Base-by-base conservation (phyloP, 2,329 filamentous ascomycete genomes). In the Acephala macrosclerotiorum region DNA sequence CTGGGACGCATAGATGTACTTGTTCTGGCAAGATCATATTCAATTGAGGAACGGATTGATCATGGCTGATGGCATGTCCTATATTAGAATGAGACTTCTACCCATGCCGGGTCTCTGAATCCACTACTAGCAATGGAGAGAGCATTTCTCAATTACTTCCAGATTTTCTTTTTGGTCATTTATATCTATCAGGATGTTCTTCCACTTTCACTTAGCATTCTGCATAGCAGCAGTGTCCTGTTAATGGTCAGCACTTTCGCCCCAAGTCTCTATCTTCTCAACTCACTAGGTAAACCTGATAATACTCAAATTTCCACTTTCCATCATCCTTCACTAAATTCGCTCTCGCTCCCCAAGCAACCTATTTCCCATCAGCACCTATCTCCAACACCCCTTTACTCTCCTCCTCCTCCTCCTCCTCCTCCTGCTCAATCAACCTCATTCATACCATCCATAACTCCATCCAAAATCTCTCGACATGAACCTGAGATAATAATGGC, bases 281-380 rank as follows among this genome's bases (percentile, higher is more conserved):
- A 67, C 71, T 71, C 47, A 73, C 72, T 61, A 68, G 55, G 66
- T 75, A 75, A 25, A 75, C 73, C 60, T 75, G 74, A 67, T 75
- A 75, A 42, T 70, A 74, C 1, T 57, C 58, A 65, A 75, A 65
- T 55, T 73, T 75, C 74, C 73, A 75, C 25, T 65, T 61, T 47
- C 64, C 72, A 14, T 58, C 65, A 42, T 71, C 68, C 55, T 74
- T 69, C 7, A 72, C 69, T 63, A 75, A 51, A 18, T 70, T 70
- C 20, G 72, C 74, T 25, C 71, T 67, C 5, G 65, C 74, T 25
- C 71, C 71, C 71, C 71, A 75, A 11, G 74, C 73, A 47, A 75
- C 68, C 71, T 73, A 60, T 65, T 42, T 8, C 33, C n/a, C 1
- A 49, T 49, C 45, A 49, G 45, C n/a, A 7, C n/a, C 45, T 2